Base-by-base conservation (phyloP, 345 rosid species). In the Ricinus communis region DNA sequence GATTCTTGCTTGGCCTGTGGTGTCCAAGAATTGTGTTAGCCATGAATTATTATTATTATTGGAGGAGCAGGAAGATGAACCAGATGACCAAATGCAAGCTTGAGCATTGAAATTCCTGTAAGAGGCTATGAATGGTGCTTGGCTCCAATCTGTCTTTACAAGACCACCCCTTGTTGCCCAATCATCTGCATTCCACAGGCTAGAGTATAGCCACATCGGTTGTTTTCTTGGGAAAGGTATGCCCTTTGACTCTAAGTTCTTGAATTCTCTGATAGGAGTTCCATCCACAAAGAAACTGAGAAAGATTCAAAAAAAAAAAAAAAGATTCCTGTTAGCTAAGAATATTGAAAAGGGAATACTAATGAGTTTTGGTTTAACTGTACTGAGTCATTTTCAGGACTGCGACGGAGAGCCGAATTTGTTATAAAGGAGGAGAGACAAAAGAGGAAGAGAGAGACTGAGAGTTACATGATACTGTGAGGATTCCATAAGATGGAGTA, bases 151-250 rank as follows among this genome's bases (percentile, higher is more conserved):
- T 24, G 22, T 64, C 31, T 64, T 64, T 4, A 64, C 68, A 64
- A 64, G 68, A 9, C 53, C 68, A 64, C 68, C 68, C 6, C 53
- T 64, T 43, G 68, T 64, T n/a, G 68, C 68, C 68, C 68, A 64
- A 45, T 64, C 68, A 45, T 64, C 68, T 0, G 31, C 68, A 64
- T 64, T 64, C 68, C 68, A 64, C 2, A 64, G 33, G 5, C 68
- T 64, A 13, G 68, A 64, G 9, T 45, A 64, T 64, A 64, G 5
- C 68, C 68, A 64, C 68, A 64, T 64, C 25, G 53, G 36, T 45
- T 64, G 68, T 9, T 31, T 64, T 6, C 25, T 64, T 25, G 68
- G 68, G 25, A 45, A 64, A 14, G 36, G 14, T 15, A 64, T 25
- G 38, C 68, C 68, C 4, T 45, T 64, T 45, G 68, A 24, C 45